Evolutionary conservation across 148 eudicot genomes (phyloP), one percentile per base, ranked within the genome.

Genomic region (Dianthus caryophyllus): DNA sequence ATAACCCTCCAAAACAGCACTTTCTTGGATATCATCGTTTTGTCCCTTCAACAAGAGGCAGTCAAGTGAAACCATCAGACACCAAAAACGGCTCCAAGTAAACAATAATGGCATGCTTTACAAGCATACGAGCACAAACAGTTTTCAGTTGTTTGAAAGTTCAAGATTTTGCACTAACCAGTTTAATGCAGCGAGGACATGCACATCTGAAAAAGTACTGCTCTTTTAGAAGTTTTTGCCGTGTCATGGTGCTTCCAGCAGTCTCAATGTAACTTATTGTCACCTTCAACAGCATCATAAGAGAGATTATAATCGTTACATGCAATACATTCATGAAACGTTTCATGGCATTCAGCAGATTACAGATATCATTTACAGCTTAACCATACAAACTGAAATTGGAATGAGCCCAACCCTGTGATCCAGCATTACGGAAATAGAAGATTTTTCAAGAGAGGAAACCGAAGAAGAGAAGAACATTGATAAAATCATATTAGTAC

Each of bases 1-100:
- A 63, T 94, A 94, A 70, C 98, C 98, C 81, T 94, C 98, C 69
- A 90, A 71, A 58, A 81, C 64, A 47, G 97, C 90, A 86, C 97
- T 94, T 77, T 94, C 98, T 78, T 75, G 71, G 68, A 90, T 86
- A 74, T 90, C 98, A 24, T 84, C 96, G 61, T 30, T 13, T 83
- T 88, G 82, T 55, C 93, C 97, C 97, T 94, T 80, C 20, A 47
- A 56, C 48, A 67, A 17, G 36, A 52, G 33, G 60, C 24, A 71
- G 55, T 58, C 64, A 64, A 30, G 41, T 74, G n/a, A n/a, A 38
- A 57, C 20, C 24, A 21, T 59, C 46, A 62, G 29, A 48, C 36
- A 62, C 14, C 27, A 41, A 51, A 67, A 31, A 21, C 25, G 41
- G 7, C 7, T 64, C 21, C 29, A 15, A 67, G 47, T 0, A 27